Evolutionary conservation across 306 rosid genomes (phyloP), one percentile per base, ranked within the genome.

Genomic region (Lathyrus tuberosus): DNA sequence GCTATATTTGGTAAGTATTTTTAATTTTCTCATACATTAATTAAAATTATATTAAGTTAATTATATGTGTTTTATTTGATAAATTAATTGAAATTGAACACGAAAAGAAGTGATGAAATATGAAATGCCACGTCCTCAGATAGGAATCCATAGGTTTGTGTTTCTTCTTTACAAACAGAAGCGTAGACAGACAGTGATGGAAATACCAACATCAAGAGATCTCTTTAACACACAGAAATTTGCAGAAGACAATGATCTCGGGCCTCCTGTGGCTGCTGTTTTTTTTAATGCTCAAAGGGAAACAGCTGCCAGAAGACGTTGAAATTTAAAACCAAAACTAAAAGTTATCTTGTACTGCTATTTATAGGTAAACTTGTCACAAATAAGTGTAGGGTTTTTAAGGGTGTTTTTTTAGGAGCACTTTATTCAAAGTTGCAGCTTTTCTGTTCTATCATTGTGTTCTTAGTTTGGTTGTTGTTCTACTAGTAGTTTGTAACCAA

Each of bases 61-160:
- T n/a, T n/a, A n/a, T n/a, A n/a, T n/a, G n/a, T n/a, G n/a, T n/a
- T n/a, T n/a, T n/a, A n/a, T n/a, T n/a, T n/a, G n/a, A n/a, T n/a
- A n/a, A n/a, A 46, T 10, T 4, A 1, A 52, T 52, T 22, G 8
- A 54, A 56, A 40, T 15, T 35, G 28, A 68, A 56, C 82, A 90
- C 96, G 97, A 71, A 85, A 41, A 46, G 97, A 93, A 72, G 14
- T 82, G 76, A 80, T 90, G 81, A 81, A 71, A 28, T 90, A 90
- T 64, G 98, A 93, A 72, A 82, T 78, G 64, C 97, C 98, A 68
- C 62, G 77, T 69, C 98, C 98, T 17, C 82, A 79, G 62, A 88
- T 93, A 82, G 97, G 98, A 35, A 93, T 93, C 14, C 98, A 93
- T 73, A 86, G 97, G 85, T 93, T 79, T 67, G 98, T 90, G 80